Percentiles rank a stretch among this genome's conserved stretches.
These are phyloP conservation scores for Veloboletus limbatus DNA, from an alignment of 1,284 basidiomycete species.

Conservation along the genomic window DNA sequence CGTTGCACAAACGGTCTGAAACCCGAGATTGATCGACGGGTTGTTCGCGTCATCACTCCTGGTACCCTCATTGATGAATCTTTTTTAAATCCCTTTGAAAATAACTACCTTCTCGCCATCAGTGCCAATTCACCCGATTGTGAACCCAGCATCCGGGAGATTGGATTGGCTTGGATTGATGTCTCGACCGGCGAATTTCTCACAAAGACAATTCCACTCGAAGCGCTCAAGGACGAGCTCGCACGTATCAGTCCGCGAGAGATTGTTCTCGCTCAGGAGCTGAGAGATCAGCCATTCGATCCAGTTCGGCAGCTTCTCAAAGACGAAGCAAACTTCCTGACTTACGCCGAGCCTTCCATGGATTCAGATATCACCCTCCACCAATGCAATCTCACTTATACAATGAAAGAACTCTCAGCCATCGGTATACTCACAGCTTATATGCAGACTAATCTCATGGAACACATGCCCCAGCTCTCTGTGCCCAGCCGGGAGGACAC, in stretches of 20 bases:
- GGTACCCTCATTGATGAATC: slow-evolving; percentile 90
- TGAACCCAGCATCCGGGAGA: slow-evolving; percentile 9
- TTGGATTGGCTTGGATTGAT: slow-evolving; percentile 87
- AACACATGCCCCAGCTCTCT: slow-evolving; percentile 70
- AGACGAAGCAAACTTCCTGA: slow-evolving; percentile 54
- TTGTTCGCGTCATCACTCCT: slow-evolving; percentile 85
- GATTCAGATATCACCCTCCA: not conserved
- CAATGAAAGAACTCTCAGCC: slow-evolving; percentile 52
- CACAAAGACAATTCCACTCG: slow-evolving; percentile 57
- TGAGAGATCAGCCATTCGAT: slow-evolving; percentile 41
- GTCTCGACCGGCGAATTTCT: slow-evolving; percentile 95
- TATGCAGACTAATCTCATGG: slow-evolving; percentile 71
- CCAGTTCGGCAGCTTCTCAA: slow-evolving; percentile 45
- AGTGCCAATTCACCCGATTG: slow-evolving; percentile 25
- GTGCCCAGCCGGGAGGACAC: slow-evolving; percentile 59
- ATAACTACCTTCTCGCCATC: slow-evolving; percentile 85
- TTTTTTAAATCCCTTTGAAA: slow-evolving; percentile 81
- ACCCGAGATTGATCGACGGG: slow-evolving; percentile 68
- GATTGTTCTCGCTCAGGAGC: slow-evolving; percentile 61
- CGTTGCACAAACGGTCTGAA: slow-evolving; percentile 44
- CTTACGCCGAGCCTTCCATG: slow-evolving; percentile 37
- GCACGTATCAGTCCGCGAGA: slow-evolving; percentile 80
- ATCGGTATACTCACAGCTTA: slow-evolving; percentile 68
- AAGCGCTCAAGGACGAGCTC: slow-evolving; percentile 77
- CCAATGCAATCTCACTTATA: slow-evolving; percentile 24